Conservation (phyloP, 768 basidiomycete species). For the Candolleomyces aberdarensis region DNA sequence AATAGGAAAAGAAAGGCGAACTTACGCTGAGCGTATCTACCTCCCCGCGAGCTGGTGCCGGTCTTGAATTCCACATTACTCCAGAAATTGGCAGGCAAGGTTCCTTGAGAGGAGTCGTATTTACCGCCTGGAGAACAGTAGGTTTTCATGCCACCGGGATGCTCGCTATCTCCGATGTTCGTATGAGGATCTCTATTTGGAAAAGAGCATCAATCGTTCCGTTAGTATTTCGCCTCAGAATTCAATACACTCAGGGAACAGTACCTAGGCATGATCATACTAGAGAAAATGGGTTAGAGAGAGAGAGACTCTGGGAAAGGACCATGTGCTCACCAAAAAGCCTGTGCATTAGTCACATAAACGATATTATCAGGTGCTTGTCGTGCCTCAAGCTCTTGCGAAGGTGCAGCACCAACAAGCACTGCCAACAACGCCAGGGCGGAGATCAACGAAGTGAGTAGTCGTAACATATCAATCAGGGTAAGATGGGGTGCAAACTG, state of each 20-base stretch:
- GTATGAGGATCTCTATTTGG: slow-evolving; percentile 42
- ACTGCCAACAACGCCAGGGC: slow-evolving; percentile 2
- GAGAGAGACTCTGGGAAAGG: not conserved
- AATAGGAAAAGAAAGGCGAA: not conserved
- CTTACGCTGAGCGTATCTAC: slow-evolving; percentile 43
- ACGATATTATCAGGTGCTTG: slow-evolving; percentile 48
- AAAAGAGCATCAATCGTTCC: too few species aligned
- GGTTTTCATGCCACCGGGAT: slow-evolving; percentile 51
- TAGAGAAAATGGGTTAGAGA: slow-evolving; percentile 7
- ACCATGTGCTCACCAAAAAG: slow-evolving; percentile 39
- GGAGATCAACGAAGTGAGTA: not conserved
- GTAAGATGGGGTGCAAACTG: not conserved
- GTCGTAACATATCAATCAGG: not conserved
- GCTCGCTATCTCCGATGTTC: slow-evolving; percentile 52
- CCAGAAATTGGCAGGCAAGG: slow-evolving; percentile 48
- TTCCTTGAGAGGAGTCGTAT: slow-evolving; percentile 41
- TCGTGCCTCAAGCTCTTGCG: slow-evolving; percentile 19
- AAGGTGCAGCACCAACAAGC: slow-evolving; percentile 12
- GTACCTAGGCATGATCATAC: slow-evolving; percentile 48
- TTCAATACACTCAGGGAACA: not conserved
- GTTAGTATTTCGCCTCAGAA: not conserved
- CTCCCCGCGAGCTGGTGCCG: slow-evolving; percentile 39
- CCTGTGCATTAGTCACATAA: slow-evolving; percentile 38
- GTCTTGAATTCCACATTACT: slow-evolving; percentile 45
- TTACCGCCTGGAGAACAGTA: slow-evolving; percentile 47